Evolutionary conservation across 441 rosid genomes (phyloP), one percentile per base, ranked within the genome.

Genomic region (Euphorbia celastroides): DNA sequence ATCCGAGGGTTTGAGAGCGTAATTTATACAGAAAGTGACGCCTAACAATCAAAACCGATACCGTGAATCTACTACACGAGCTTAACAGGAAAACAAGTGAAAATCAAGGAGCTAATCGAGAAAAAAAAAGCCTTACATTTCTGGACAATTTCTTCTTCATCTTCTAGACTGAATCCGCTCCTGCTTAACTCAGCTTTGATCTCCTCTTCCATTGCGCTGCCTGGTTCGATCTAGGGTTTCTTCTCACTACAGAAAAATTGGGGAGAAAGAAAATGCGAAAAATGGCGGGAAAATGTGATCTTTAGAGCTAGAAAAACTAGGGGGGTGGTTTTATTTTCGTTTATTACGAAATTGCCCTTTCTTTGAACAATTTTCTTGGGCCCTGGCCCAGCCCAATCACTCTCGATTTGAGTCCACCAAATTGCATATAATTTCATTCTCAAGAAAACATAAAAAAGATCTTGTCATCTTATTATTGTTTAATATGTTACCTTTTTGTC

Each of bases 1-100:
- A 74, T 91, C 93, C 16, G 93, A 84, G 23, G 98, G 92, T 30
- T 74, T 74, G 13, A 86, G 85, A 48, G 70, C 72, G 83, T 84
- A 93, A 69, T 91, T 91, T 36, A 86, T 87, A 72, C 96, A 93
- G 72, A 91, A 86, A 42, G 92, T 84, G 27, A 80, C 80, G 54
- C 98, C 97, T 93, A 60, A 25, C n/a, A n/a, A n/a, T n/a, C n/a
- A n/a, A n/a, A n/a, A n/a, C n/a, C n/a, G n/a, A n/a, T n/a, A n/a
- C n/a, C n/a, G 28, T 3, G 20, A 25, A 70, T 25, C 20, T 27
- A 38, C 9, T 32, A 42, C 14, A 52, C 1, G 12, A 64, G 57
- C 5, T 20, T 42, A 28, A 23, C 41, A 25, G 32, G n/a, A 27
- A 9, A n/a, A 30, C 19, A 46, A 10, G 22, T 28, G 36, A 34